Evolutionary conservation across 2,329 filamentous ascomycete genomes (phyloP).

Genomic region (Botrytis fragariae): DNA sequence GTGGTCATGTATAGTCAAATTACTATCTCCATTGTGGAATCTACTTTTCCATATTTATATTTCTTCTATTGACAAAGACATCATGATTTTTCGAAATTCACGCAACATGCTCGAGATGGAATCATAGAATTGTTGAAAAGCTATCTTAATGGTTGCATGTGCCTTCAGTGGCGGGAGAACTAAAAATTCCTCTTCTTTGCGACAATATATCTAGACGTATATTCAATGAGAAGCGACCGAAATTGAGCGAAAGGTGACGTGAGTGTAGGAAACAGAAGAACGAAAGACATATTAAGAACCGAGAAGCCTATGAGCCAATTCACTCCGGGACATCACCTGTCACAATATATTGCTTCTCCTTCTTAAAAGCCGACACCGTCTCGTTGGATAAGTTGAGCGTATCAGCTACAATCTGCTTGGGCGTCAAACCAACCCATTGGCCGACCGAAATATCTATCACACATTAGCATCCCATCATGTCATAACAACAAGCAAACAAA

Average conservation of each 20-base stretch:
- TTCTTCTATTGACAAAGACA: not conserved
- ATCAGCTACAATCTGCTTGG: slow-evolving; percentile 57
- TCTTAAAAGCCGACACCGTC: slow-evolving; percentile 43
- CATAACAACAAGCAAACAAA: not conserved
- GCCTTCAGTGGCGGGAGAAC: not conserved
- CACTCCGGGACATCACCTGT: slow-evolving; percentile 31
- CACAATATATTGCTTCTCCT: slow-evolving; percentile 47
- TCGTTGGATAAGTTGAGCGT: slow-evolving; percentile 48
- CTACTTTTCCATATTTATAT: not conserved
- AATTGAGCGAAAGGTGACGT: too few relatives aligned
- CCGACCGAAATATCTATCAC: slow-evolving; percentile 43
- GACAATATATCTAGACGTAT: not conserved
- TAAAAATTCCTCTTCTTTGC: not conserved
- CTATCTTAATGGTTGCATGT: not conserved
- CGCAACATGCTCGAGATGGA: not conserved
- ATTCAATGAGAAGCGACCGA: not conserved
- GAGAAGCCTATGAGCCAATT: not conserved
- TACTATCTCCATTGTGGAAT: not conserved
- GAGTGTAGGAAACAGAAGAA: not conserved
- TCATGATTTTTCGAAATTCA: not conserved
- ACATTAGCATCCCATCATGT: slow-evolving; percentile 26
- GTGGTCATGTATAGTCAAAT: not conserved
- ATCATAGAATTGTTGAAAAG: not conserved
- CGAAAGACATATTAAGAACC: not conserved
- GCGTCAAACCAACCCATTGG: slow-evolving; percentile 51